A percentile compares a stretch with the other conserved stretches of the same genome.
Evolutionary conservation across 352 stramenopile species (phyloP).

Genomic region (Pythium pyrilobum): DNA sequence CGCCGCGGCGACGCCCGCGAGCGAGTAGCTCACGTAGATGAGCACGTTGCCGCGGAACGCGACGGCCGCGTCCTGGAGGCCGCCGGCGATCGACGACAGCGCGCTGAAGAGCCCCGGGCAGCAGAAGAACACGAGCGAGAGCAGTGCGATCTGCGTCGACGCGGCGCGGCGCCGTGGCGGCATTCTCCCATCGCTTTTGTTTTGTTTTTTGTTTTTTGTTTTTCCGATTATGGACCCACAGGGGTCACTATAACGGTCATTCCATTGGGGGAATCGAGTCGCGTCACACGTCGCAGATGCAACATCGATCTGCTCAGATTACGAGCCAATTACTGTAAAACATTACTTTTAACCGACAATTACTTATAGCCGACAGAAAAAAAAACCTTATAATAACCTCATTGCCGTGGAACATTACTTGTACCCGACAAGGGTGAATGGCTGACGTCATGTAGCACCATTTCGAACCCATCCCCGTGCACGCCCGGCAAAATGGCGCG

Average conservation of each 20-base stretch:
- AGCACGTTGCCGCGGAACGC: constrained; percentile 37
- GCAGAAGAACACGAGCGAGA: constrained; percentile 45
- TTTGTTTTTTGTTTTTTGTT: background rate
- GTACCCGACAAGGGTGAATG: too few species aligned
- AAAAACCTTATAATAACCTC: too few species aligned
- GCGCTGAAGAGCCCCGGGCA: constrained; percentile 52
- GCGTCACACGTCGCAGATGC: constrained; percentile 1
- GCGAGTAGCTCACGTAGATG: constrained; percentile 59
- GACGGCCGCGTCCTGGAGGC: constrained; percentile 29
- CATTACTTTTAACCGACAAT: too few species aligned
- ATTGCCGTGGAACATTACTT: too few species aligned
- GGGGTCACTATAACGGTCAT: background rate
- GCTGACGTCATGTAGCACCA: too few species aligned
- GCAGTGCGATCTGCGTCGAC: constrained; percentile 26
- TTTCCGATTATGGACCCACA: background rate
- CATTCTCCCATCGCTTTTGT: too few species aligned
- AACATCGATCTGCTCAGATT: too few species aligned
- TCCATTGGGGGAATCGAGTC: background rate
- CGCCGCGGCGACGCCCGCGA: constrained; percentile 41
- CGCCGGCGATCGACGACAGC: constrained; percentile 38
- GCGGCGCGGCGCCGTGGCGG: background rate
- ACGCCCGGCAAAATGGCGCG: too few species aligned
- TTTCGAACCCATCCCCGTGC: too few species aligned
- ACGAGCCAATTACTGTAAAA: too few species aligned
- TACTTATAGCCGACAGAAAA: too few species aligned